Percentiles rank a stretch among this genome's conserved stretches.
Conservation (phyloP, 2,329 filamentous ascomycete species). For the Epicoccum sorghinum region DNA sequence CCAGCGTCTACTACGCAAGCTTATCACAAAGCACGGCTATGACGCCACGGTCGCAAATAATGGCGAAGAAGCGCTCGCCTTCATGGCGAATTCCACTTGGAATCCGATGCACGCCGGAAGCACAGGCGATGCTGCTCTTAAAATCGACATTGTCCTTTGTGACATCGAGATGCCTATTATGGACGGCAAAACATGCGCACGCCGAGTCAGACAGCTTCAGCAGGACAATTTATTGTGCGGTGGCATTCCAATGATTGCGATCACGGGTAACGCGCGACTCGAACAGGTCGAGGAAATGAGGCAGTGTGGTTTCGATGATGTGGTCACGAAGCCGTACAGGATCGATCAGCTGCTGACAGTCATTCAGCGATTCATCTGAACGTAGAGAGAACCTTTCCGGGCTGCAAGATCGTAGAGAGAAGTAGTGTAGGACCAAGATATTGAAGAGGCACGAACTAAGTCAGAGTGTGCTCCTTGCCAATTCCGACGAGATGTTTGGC, state of each 20-base stretch:
- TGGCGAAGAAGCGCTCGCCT: slow-evolving; percentile 33
- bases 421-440: neutral
- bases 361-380: slow-evolving; percentile 1
- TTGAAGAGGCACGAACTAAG: too few relatives aligned
- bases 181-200: slow-evolving; percentile 28
- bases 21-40: slow-evolving; percentile 34
- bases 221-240: slow-evolving; percentile 6
- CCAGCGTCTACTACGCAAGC: slow-evolving; percentile 34
- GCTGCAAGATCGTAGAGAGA: neutral
- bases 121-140: neutral
- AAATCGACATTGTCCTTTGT: slow-evolving; percentile 21
- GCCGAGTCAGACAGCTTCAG: slow-evolving; percentile 30
- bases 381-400: neutral
- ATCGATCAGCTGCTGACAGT: slow-evolving; percentile 47
- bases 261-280: slow-evolving; percentile 39
- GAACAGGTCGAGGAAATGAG: slow-evolving; percentile 42
- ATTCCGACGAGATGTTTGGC: too few relatives aligned
- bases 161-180: slow-evolving; percentile 43
- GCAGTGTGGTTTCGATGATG: slow-evolving; percentile 44
- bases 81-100: slow-evolving; percentile 16
- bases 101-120: neutral
- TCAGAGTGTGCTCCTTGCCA: too few relatives aligned
- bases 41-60: slow-evolving; percentile 33
- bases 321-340: slow-evolving; percentile 56
- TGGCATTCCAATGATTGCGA: slow-evolving; percentile 31